Base-by-base conservation (phyloP, 2,329 filamentous ascomycete species). In the Elsinoe fawcettii region DNA sequence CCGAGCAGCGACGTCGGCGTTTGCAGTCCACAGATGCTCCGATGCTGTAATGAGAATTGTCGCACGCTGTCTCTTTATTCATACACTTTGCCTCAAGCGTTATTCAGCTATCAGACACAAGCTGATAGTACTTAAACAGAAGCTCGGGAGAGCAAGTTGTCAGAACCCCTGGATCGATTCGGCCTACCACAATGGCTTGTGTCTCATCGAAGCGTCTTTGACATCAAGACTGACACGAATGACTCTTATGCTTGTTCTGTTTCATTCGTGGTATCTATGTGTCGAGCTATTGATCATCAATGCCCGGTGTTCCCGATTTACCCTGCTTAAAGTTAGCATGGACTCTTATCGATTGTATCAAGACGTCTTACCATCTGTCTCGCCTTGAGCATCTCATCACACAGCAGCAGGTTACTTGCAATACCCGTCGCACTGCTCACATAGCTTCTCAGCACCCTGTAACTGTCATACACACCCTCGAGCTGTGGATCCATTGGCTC, bases 381-480 rank as follows among this genome's bases (percentile, higher is more conserved):
- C 60, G 93, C 93, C 80, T 99, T 99, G 66, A 99, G 79, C 77
- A 99, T 81, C 79, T 99, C 93, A 68, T 99, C 93, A 68, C 93
- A 99, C 51, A 99, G 81, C 63, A 99, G 77, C 63, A 99, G 78
- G 75, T 99, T 99, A 8, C 89, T 92, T 5, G 93, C 92, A 68
- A 99, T 99, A 62, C 93, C 90, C 23, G 92, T 87, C 72, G 90
- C 93, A 32, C 91, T 96, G 2, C 93, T 90, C 61, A 99, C 84
- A 71, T 86, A 90, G 77, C 97, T 97, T 64, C 93, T 83, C 66
- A 99, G 74, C 34, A 99, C 93, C 59, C 93, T 83, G 83, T 95
- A 99, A 12, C 91, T 96, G 72, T 99, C 93, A 71, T 88, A 99
- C 7, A 99, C 87, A 66, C 93, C 93, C 70, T 88, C 88, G 63